Evolutionary conservation across 768 basidiomycete genomes (phyloP).

Genomic region (Strobilomyces confusus): DNA sequence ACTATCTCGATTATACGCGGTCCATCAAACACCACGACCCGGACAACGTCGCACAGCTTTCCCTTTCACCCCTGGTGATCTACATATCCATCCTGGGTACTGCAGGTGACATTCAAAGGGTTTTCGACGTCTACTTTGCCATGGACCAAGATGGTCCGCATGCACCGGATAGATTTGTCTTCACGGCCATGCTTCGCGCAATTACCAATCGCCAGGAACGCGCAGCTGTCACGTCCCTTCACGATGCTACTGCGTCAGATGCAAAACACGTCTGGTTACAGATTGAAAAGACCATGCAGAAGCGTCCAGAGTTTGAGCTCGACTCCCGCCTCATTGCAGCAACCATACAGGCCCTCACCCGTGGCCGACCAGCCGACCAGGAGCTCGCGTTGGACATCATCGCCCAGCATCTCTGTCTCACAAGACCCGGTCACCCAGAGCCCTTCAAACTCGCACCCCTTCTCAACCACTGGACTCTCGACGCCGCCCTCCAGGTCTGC

Average conservation of each 20-base stretch:
- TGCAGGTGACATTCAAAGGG: conserved; percentile 54
- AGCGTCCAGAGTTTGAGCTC: conserved; percentile 41
- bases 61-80: conserved; percentile 43
- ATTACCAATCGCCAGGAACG: conserved; percentile 25
- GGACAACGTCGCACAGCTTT: conserved; percentile 43
- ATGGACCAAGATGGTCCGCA: conserved; percentile 61
- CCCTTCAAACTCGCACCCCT: conserved; percentile 36
- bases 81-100: conserved; percentile 69
- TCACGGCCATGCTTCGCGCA: conserved; percentile 62
- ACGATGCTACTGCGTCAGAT: conserved; percentile 51
- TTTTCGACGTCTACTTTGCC: conserved; percentile 73
- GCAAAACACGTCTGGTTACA: conserved; percentile 71
- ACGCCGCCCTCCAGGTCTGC: conserved; percentile 55
- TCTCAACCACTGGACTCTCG: conserved; percentile 47
- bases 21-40: conserved; percentile 48
- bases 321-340: conserved; percentile 53
- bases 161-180: conserved; percentile 58
- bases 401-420: conserved; percentile 59
- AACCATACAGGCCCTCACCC: conserved; percentile 51
- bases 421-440: conserved; percentile 40
- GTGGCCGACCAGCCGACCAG: conserved; percentile 56
- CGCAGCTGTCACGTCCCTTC: conserved; percentile 19
- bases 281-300: conserved; percentile 50
- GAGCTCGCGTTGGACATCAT: conserved; percentile 64
- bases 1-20: conserved; percentile 48